Percentiles rank a stretch among this genome's conserved stretches.
phyloP scores from a whole-genome alignment of 176 grass and related monocot genomes.

The Triticum monococcum region DNA sequence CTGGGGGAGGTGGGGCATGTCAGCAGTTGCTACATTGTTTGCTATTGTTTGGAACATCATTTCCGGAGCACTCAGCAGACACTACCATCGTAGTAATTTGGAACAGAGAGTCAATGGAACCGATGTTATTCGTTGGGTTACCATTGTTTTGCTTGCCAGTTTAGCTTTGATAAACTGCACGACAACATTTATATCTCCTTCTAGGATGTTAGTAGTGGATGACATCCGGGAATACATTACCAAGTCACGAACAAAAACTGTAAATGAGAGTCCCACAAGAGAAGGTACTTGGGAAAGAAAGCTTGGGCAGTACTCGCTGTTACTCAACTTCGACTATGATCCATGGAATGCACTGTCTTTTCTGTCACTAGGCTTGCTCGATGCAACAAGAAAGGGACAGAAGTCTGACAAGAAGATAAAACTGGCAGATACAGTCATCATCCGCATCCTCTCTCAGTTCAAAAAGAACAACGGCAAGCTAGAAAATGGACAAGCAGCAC shows the following conservation, averaged over 20 bases:
- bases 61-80: slow-evolving; percentile 20
- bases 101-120: neutral
- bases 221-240: too few relatives aligned
- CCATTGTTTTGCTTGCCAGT: neutral
- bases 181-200: too few relatives aligned
- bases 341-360: neutral
- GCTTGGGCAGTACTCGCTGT: slow-evolving; percentile 15
- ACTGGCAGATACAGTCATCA: neutral
- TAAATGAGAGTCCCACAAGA: too few relatives aligned
- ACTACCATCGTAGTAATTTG: neutral
- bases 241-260: too few relatives aligned
- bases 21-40: too few relatives aligned
- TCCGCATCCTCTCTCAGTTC: neutral
- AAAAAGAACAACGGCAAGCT: slow-evolving; percentile 3
- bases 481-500: neutral
- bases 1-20: fast-evolving
- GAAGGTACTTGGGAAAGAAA: neutral
- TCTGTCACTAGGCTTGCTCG: neutral
- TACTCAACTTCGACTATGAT: neutral
- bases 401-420: neutral
- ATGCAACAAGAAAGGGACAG: slow-evolving; percentile 14
- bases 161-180: neutral
- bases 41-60: neutral
- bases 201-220: too few relatives aligned
- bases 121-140: slow-evolving; percentile 7